A percentile compares a stretch with the other conserved stretches of the same genome.
Evolutionary conservation across 202 grass and related monocot genomes (phyloP).

Genomic region (Panicum virgatum): DNA sequence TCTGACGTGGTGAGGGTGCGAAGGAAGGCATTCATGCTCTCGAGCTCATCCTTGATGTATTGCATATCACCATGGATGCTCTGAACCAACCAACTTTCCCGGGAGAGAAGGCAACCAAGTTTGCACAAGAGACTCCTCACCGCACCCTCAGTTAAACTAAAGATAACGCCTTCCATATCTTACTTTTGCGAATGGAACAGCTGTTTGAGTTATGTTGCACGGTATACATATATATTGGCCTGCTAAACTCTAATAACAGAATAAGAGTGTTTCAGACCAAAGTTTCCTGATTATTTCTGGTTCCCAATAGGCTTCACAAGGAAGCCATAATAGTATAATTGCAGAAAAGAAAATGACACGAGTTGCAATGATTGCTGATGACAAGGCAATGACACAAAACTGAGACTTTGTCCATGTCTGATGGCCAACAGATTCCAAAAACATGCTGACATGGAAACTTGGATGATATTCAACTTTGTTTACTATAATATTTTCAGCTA

Average conservation of each 20-base stretch:
- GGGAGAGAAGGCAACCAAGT: constrained; percentile 38
- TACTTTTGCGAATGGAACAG: not conserved
- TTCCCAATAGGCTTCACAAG: not conserved
- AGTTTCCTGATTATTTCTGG: not conserved
- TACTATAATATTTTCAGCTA: not conserved
- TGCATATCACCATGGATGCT: constrained; percentile 29
- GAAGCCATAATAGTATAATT: not conserved
- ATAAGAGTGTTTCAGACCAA: constrained; percentile 6
- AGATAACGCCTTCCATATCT: constrained; percentile 22
- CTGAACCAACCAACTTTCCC: constrained; percentile 17
- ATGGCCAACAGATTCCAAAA: too few relatives aligned
- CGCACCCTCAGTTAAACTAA: constrained; percentile 21
- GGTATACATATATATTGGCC: not conserved
- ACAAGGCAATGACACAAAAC: constrained; percentile 21
- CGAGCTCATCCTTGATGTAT: constrained; percentile 37
- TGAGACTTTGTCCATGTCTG: not conserved
- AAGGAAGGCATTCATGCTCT: constrained; percentile 57
- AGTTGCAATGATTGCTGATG: not conserved
- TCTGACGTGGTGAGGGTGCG: constrained; percentile 20
- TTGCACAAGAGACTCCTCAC: constrained; percentile 39
- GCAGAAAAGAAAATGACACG: not conserved
- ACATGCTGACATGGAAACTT: too few relatives aligned
- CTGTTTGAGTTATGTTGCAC: not conserved
- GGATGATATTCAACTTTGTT: constrained; percentile 2
- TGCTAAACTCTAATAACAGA: not conserved